Evolutionary conservation across 1,284 basidiomycete species (phyloP), one percentile per base, ranked within the genome.

Genomic region (Melanopsichium pennsylvanicum): DNA sequence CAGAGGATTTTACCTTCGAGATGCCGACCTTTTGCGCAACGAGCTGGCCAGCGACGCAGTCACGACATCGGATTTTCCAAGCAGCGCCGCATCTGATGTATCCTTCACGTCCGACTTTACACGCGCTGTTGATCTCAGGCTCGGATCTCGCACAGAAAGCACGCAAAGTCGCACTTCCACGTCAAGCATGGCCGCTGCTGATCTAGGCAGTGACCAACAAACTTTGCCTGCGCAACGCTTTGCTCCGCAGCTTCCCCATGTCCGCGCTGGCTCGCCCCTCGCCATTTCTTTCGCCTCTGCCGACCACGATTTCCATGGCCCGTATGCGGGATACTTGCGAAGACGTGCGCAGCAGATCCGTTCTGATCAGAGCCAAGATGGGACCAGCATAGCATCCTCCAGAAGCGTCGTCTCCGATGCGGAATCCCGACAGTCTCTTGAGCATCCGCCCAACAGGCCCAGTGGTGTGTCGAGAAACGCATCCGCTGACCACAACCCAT

Each of bases 221-320:
- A 5, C 8, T 26, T 19, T 12, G 6, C 22, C 34, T 1, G 4
- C 22, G 5, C 48, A 42, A 16, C 52, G 43, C 8, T 22, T 15
- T 22, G 45, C 55, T 15, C 62, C 62, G 7, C 62, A 66, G 21
- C 26, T 66, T 31, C 62, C 62, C 8, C 40, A 60, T 29, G 45
- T 59, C 3, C 62, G 62, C 7, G 56, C 51, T 21, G 51, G 56
- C 18, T 66, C 62, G 16, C 62, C 62, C 6, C 50, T 66, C 29
- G 26, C 35, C 22, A 25, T 66, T 6, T 26, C 62, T 2, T 66
- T 66, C 22, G 32, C 47, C 5, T 25, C 48, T 26, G 38, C 19
- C 12, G 52, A 43, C 19, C 31, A 32, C 11, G 34, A 52, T 22
- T 31, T 29, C 7, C 7, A 11, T 7, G 13, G 27, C 27, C 27